Base-by-base conservation (phyloP, 768 basidiomycete genomes). In the Boletus subcaerulescens region DNA sequence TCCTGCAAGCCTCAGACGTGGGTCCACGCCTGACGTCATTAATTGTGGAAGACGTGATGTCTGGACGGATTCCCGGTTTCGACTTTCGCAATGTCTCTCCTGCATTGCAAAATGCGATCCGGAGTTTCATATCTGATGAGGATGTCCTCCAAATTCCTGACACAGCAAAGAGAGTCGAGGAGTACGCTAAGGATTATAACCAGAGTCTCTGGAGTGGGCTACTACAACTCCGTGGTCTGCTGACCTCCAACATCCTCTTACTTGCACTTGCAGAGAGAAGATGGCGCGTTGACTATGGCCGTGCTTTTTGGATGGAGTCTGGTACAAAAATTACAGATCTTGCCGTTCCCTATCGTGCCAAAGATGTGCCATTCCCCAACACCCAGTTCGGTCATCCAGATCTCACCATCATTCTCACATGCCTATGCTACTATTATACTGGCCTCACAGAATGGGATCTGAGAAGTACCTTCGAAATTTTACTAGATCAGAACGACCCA, bases 291-390 rank as follows among this genome's bases (percentile, higher is more conserved):
- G 33, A 43, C 42, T 43, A 43, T 26, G 42, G 42, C 15, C 15
- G 13, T 26, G 13, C 11, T 13, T 9, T 2, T 0, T 72, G 12
- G 42, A 22, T 12, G 15, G 24, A 1, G 3, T 8, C 24, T 11
- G 0, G n/a, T 22, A 6, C 41, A 4, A 6, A 3, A 12, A 0
- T 11, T 5, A 42, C 24, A 7, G 3, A 15, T 5, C 24, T 43
- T 43, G 42, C 42, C 6, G 14, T 43, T 15, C 42, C 72, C 7
- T 35, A 35, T 35, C 33, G 33, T 4, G 13, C 33, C 33, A 35
- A 35, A 35, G 33, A 35, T 14, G 33, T 35, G 1, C 33, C 33
- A 35, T 11, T 14, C 11, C 33, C 33, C 3, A 35, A 35, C 14
- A 35, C 33, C 33, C 33, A 35, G 11, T 35, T 35, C 33, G 33